Percentiles rank a stretch among this genome's conserved stretches.
Evolutionary conservation across 78 protist species (phyloP).

Genomic region (Dictyostelium discoideum): DNA sequence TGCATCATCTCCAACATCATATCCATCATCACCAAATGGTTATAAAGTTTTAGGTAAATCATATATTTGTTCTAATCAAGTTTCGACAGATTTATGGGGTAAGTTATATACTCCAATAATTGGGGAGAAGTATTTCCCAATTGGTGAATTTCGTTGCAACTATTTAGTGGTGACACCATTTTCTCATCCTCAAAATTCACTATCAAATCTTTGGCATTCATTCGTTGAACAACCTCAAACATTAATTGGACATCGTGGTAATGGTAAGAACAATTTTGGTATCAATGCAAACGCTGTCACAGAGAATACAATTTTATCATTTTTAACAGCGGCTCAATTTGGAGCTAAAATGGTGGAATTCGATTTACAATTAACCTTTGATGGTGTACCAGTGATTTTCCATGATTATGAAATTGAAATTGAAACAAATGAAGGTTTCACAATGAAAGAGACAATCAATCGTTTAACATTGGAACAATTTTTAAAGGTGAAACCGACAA

Average conservation of each 20-base stretch:
- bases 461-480: conserved; percentile 63
- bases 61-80: conserved; percentile 26
- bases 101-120: conserved; percentile 37
- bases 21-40: not conserved
- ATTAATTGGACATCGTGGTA: conserved; percentile 71
- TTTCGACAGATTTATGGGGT: conserved; percentile 18
- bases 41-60: conserved; percentile 10
- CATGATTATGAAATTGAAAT: conserved; percentile 82
- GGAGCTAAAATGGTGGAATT: conserved; percentile 85
- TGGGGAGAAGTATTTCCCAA: not conserved
- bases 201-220: conserved; percentile 45
- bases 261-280: conserved; percentile 78
- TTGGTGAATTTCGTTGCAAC: conserved; percentile 62
- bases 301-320: conserved; percentile 86
- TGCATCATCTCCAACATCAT: not conserved
- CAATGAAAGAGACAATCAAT: conserved; percentile 52
- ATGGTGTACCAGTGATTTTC: conserved; percentile 79
- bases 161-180: conserved; percentile 59
- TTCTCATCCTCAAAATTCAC: conserved; percentile 43
- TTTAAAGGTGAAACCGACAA: conserved; percentile 42
- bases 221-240: conserved; percentile 69
- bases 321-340: conserved; percentile 75
- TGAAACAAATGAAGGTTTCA: conserved; percentile 53
- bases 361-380: conserved; percentile 86
- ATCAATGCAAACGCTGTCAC: conserved; percentile 70